Conservation (phyloP, 2,329 filamentous ascomycete genomes). For the Xylaria sp. region DNA sequence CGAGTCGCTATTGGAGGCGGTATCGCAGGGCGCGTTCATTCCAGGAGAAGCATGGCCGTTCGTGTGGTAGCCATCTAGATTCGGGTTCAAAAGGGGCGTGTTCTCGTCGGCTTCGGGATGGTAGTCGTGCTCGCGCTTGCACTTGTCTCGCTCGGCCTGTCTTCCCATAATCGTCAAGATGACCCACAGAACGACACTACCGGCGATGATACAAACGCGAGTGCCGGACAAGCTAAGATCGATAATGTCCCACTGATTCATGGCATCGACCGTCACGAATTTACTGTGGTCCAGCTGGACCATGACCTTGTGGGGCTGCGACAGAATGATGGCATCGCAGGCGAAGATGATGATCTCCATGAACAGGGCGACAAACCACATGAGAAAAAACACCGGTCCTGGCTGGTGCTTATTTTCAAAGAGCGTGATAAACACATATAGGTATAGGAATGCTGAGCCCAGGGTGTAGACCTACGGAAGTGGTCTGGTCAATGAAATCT, state of each 20-base stretch:
- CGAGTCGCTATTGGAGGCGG: slow-evolving; percentile 4
- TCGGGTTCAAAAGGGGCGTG: slow-evolving; percentile 53
- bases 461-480: slow-evolving; percentile 71
- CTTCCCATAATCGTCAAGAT: slow-evolving; percentile 43
- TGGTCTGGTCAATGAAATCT: slow-evolving; percentile 7
- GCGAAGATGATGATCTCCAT: slow-evolving; percentile 69
- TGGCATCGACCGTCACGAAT: slow-evolving; percentile 35
- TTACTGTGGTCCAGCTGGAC: slow-evolving; percentile 39
- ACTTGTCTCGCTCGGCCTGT: slow-evolving; percentile 38
- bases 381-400: slow-evolving; percentile 69
- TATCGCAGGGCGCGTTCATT: slow-evolving; percentile 37
- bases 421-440: slow-evolving; percentile 78
- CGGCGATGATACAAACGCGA: slow-evolving; percentile 62
- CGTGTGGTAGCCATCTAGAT: slow-evolving; percentile 22
- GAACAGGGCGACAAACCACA: slow-evolving; percentile 69
- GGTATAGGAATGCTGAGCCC: slow-evolving; percentile 80
- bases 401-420: slow-evolving; percentile 79
- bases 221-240: slow-evolving; percentile 63
- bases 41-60: slow-evolving; percentile 34
- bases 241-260: slow-evolving; percentile 52
- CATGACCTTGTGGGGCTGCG: slow-evolving; percentile 59
- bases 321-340: slow-evolving; percentile 64
- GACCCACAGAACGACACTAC: slow-evolving; percentile 56
- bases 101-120: slow-evolving; percentile 47
- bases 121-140: slow-evolving; percentile 39